phyloP scores from a whole-genome alignment of 768 basidiomycete genomes.

The Tricholoma sp. region DNA sequence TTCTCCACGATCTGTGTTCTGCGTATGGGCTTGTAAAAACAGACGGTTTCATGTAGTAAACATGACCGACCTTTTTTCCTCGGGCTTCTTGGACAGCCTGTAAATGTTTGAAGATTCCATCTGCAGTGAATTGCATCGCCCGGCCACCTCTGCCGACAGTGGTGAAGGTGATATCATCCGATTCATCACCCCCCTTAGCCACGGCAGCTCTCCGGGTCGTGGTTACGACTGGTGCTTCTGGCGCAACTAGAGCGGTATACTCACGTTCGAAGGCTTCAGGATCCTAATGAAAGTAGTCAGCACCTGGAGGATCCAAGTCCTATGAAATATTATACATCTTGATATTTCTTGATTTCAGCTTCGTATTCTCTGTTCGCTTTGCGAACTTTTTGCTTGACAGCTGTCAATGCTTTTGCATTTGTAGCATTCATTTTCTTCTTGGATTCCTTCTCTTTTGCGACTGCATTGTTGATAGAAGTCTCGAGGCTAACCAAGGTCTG shows the following conservation, averaged over 20 bases:
- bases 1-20: constrained; percentile 96
- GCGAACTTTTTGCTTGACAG: constrained; percentile 97
- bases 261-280: constrained; percentile 83
- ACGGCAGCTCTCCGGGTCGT: constrained; percentile 30
- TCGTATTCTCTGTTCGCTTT: constrained; percentile 90
- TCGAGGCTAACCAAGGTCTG: constrained; percentile 75
- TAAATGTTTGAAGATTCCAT: constrained; percentile 88
- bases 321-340: constrained; percentile 43
- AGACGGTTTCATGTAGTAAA: neutral
- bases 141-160: constrained; percentile 92
- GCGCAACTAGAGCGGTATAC: constrained; percentile 51
- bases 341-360: constrained; percentile 70
- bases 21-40: neutral
- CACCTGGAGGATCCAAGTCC: neutral
- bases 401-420: constrained; percentile 90
- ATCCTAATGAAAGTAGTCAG: constrained; percentile 47
- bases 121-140: constrained; percentile 73
- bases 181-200: constrained; percentile 36
- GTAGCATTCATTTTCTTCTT: constrained; percentile 96
- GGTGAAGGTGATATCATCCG: constrained; percentile 83
- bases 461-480: constrained; percentile 60
- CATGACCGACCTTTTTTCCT: constrained; percentile 83
- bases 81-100: constrained; percentile 90
- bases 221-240: constrained; percentile 30
- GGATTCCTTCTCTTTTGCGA: constrained; percentile 84